Base-by-base conservation (phyloP, 2,329 filamentous ascomycete genomes). In the Beauveria asiatica region DNA sequence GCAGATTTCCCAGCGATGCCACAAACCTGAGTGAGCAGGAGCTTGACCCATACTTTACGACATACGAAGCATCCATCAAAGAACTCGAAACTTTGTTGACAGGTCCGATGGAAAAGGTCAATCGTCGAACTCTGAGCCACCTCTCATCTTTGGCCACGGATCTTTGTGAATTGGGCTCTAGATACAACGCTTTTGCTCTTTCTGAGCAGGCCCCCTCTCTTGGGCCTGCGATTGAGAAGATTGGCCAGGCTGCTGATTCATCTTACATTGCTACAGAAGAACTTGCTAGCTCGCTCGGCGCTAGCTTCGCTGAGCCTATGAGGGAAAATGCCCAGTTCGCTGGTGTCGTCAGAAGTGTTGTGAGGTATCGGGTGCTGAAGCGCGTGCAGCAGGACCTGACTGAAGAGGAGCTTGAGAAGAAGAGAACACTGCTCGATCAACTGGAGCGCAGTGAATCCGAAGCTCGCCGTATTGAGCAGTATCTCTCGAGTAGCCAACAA, bases 361-460 rank as follows among this genome's bases (percentile, higher is more conserved):
- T 99, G 59, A 85, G 90, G 65, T 99, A 97, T 71, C 82, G 94
- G 17, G 88, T 97, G 3, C 77, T 97, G 63, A 99, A 99, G 77
- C 84, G 94, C 51, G 90, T 99, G 57, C 94, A 99, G 70, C 92
- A 97, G 72, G 94, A 99, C 70, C 93, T 97, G 86, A 97, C 94
- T 1, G 87, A 88, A 49, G 94, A 99, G 62, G 92, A 99, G 68
- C 79, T 99, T 11, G 83, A 87, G 59, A 96, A 93, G 79, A 97
- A 97, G 77, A 85, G 83, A 67, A 78, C 82, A 3, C 80, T 94
- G 13, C 80, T 99, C 16, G 90, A 96, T 49, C 89, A 92, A 52
- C 78, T 99, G n/a, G 94, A 99, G 76, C 85, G 86, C 61, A 97
- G 93, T 69, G 94, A 99, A 74, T 83, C 88, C 6, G 94, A 99